A percentile compares a stretch with the other conserved stretches of the same genome.
Evolutionary conservation across 495 filamentous ascomycete genomes (phyloP).

Genomic region (Neurospora sp.): DNA sequence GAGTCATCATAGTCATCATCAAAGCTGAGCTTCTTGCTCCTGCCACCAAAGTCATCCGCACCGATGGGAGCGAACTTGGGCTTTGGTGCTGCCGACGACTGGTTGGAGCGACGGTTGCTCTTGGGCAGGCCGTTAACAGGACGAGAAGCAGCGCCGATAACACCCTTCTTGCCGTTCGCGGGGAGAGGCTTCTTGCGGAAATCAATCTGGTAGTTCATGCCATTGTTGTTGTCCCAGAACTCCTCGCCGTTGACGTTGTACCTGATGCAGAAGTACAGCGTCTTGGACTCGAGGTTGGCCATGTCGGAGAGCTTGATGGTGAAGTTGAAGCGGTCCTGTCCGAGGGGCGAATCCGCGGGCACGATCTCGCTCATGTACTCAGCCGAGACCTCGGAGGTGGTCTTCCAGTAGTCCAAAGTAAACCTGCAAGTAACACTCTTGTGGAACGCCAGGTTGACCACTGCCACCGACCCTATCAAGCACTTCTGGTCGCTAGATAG

Average conservation of each 20-base stretch:
- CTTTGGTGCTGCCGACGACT: slow-evolving; percentile 29
- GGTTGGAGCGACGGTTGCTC: slow-evolving; percentile 52
- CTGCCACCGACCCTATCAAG: slow-evolving; percentile 70
- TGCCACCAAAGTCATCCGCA: slow-evolving; percentile 60
- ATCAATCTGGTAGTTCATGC: slow-evolving; percentile 82
- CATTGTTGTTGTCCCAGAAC: slow-evolving; percentile 89
- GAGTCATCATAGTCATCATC: slow-evolving; percentile 41
- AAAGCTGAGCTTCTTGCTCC: slow-evolving; percentile 42
- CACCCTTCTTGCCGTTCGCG: slow-evolving; percentile 43
- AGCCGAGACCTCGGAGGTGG: slow-evolving; percentile 83
- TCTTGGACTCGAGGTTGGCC: slow-evolving; percentile 81
- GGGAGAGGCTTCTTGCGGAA: slow-evolving; percentile 67
- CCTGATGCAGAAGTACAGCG: slow-evolving; percentile 81
- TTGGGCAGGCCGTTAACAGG: slow-evolving; percentile 56
- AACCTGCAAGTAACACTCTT: slow-evolving; percentile 84
- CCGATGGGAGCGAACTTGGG: slow-evolving; percentile 53
- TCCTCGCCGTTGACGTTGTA: slow-evolving; percentile 80
- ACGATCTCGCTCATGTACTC: slow-evolving; percentile 76
- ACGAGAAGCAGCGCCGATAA: slow-evolving; percentile 42
- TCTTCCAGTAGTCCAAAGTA: slow-evolving; percentile 97
- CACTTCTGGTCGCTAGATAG: slow-evolving; percentile 78
- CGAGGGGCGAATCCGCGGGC: slow-evolving; percentile 52
- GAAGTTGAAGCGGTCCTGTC: slow-evolving; percentile 84
- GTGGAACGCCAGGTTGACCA: slow-evolving; percentile 82
- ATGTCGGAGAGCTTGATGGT: slow-evolving; percentile 86